A percentile compares a stretch with the other conserved stretches of the same genome.
Conservation (phyloP, 805 yeast species). For the Yamadazyma scolyti region DNA sequence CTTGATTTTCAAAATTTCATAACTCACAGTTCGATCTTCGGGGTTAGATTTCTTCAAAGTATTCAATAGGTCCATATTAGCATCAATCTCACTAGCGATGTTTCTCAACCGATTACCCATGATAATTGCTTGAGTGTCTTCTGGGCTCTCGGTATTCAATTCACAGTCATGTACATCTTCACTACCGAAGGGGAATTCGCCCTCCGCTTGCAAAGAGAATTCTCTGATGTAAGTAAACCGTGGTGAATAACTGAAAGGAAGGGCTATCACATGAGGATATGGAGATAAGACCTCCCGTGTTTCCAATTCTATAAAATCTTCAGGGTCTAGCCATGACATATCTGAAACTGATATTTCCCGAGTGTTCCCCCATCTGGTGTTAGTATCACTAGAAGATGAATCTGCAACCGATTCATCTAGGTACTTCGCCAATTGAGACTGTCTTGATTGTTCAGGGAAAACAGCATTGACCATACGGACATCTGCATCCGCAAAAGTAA, state of each 20-base stretch:
- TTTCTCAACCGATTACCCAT: slow-evolving; percentile 23
- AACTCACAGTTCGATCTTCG: slow-evolving; percentile 3
- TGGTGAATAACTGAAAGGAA: slow-evolving; percentile 53
- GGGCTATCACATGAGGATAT: slow-evolving; percentile 40
- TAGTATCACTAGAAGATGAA: slow-evolving; percentile 11
- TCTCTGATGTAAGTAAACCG: slow-evolving; percentile 60
- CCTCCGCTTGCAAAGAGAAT: slow-evolving; percentile 38
- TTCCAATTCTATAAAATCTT: slow-evolving; percentile 74
- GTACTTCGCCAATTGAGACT: slow-evolving; percentile 14
- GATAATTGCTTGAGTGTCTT: slow-evolving; percentile 47
- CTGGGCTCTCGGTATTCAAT: slow-evolving; percentile 52
- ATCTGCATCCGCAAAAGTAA: slow-evolving; percentile 67
- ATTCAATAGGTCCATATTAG: slow-evolving; percentile 17
- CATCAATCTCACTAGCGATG: slow-evolving; percentile 24
- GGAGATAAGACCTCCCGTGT: slow-evolving; percentile 37
- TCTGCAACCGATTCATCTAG: slow-evolving; percentile 4
- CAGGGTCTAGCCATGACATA: slow-evolving; percentile 64
- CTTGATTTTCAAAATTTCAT: slow-evolving; percentile 6
- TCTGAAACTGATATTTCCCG: too few relatives aligned
- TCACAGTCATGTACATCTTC: slow-evolving; percentile 64
- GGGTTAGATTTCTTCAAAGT: slow-evolving; percentile 14
- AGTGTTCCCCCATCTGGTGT: slow-evolving; percentile 1
- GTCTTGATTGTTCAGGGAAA: slow-evolving; percentile 52
- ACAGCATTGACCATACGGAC: slow-evolving; percentile 61
- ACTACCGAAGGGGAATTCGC: slow-evolving; percentile 56